These are phyloP conservation scores for Ilyonectria sp. DNA, from an alignment of 2,329 filamentous ascomycete genomes.

Conservation along the genomic window DNA sequence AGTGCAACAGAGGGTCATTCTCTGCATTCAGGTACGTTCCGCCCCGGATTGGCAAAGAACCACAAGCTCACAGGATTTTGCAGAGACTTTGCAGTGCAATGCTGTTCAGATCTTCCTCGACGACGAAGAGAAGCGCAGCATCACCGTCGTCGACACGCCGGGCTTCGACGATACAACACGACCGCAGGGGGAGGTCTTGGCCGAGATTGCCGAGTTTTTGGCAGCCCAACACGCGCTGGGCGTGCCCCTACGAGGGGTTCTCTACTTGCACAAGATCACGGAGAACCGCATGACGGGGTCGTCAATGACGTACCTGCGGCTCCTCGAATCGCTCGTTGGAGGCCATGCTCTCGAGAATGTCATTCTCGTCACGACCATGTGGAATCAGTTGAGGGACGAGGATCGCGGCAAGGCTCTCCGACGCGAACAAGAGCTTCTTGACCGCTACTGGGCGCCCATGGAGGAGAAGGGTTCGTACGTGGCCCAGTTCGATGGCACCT, in stretches of 20 bases:
- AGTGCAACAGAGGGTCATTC: constrained; percentile 22
- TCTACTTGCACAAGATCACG: constrained; percentile 24
- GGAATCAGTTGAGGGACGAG: constrained; percentile 14
- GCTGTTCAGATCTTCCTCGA: constrained; percentile 15
- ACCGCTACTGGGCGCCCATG: constrained; percentile 27
- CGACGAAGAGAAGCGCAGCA: constrained; percentile 7
- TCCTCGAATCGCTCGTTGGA: constrained; percentile 16
- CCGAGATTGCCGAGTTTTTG: constrained; percentile 11
- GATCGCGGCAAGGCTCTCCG: background rate
- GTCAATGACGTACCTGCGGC: constrained; percentile 2
- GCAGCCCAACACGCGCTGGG: constrained; percentile 2
- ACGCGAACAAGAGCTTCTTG: constrained; percentile 23
- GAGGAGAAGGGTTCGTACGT: constrained; percentile 23
- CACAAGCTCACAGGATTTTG: background rate
- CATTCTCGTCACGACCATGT: constrained; percentile 29
- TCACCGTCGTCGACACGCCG: constrained; percentile 31
- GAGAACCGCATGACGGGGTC: constrained; percentile 23
- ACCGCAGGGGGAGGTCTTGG: constrained; percentile 19
- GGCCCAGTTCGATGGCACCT: constrained; percentile 24
- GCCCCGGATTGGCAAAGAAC: too few species aligned
- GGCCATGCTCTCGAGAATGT: constrained; percentile 16
- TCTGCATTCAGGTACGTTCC: constrained; percentile 17
- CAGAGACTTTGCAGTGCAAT: constrained; percentile 15
- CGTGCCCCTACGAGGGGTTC: constrained; percentile 11
- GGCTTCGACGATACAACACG: constrained; percentile 35